Evolutionary conservation across 306 rosid species (phyloP).

Genomic region (Quercus engelmannii): DNA sequence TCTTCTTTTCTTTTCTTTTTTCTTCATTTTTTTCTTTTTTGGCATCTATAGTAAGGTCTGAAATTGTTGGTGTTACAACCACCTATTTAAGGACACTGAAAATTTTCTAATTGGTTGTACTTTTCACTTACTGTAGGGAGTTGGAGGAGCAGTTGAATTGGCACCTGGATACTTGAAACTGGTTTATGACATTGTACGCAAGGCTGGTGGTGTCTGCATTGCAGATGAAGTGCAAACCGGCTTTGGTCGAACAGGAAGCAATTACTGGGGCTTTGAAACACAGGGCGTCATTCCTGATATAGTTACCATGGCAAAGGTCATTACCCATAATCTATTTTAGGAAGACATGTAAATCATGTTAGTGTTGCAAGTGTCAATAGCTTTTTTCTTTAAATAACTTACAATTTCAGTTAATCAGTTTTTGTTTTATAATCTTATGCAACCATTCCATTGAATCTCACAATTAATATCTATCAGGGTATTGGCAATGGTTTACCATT

Average conservation of each 20-base stretch:
- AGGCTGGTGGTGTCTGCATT: slow-evolving; percentile 93
- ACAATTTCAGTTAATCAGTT: not conserved
- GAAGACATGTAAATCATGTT: not conserved
- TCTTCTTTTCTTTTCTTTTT: slow-evolving; percentile 12
- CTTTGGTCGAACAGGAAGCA: slow-evolving; percentile 90
- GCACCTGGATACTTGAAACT: slow-evolving; percentile 85
- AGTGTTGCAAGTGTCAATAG: not conserved
- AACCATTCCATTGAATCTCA: slow-evolving; percentile 11
- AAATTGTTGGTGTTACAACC: not conserved
- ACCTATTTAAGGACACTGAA: not conserved
- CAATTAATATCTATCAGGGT: slow-evolving; percentile 51
- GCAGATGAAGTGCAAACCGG: slow-evolving; percentile 99
- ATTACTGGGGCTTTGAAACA: slow-evolving; percentile 92
- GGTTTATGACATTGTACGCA: slow-evolving; percentile 74
- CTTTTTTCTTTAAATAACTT: not conserved
- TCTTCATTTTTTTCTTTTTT: slow-evolving; percentile 1
- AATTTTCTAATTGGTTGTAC: not conserved
- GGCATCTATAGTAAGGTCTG: not conserved
- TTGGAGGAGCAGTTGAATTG: slow-evolving; percentile 87
- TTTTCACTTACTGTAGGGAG: slow-evolving; percentile 51
- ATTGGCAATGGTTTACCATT: slow-evolving; percentile 91
- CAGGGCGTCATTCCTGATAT: slow-evolving; percentile 92
- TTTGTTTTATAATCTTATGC: not conserved
- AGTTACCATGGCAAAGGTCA: slow-evolving; percentile 97
- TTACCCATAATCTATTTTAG: slow-evolving; percentile 2